These are phyloP conservation scores for Ceratocystiopsis sp. DNA, from an alignment of 2,329 filamentous ascomycete species.

Conservation along the genomic window DNA sequence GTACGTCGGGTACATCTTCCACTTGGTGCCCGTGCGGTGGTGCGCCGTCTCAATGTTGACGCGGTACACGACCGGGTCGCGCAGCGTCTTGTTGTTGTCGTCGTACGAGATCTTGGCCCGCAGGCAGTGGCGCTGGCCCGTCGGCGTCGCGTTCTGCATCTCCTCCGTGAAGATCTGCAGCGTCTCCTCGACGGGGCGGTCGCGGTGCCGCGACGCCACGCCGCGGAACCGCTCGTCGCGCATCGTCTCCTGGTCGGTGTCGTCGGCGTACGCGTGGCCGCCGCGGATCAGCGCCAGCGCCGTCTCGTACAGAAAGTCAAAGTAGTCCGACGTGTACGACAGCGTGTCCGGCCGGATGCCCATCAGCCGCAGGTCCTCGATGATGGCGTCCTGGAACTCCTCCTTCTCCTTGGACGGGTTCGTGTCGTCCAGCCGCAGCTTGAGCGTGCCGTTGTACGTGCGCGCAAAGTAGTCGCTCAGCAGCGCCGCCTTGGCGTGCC, in stretches of 20 bases:
- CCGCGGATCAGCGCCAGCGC: constrained; percentile 71
- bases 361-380: constrained; percentile 81
- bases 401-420: constrained; percentile 96
- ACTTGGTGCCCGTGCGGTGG: constrained; percentile 61
- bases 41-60: constrained; percentile 47
- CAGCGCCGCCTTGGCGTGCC: constrained; percentile 57
- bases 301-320: constrained; percentile 77
- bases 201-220: constrained; percentile 64
- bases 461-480: constrained; percentile 96
- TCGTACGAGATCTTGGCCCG: constrained; percentile 86
- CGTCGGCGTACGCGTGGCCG: constrained; percentile 84
- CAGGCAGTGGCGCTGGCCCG: constrained; percentile 76
- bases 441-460: constrained; percentile 78
- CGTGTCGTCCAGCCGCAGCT: constrained; percentile 90
- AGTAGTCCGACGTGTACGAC: constrained; percentile 90
- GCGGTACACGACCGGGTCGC: constrained; percentile 93
- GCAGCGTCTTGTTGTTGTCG: constrained; percentile 86
- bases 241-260: constrained; percentile 84
- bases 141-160: constrained; percentile 62
- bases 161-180: constrained; percentile 64
- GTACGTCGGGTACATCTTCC: constrained; percentile 81
- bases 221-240: constrained; percentile 69
- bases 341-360: constrained; percentile 77
- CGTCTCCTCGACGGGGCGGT: constrained; percentile 66
- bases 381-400: constrained; percentile 85